Evolutionary conservation across 2,329 filamentous ascomycete genomes (phyloP).

Genomic region (Bipolaris gigantea): DNA sequence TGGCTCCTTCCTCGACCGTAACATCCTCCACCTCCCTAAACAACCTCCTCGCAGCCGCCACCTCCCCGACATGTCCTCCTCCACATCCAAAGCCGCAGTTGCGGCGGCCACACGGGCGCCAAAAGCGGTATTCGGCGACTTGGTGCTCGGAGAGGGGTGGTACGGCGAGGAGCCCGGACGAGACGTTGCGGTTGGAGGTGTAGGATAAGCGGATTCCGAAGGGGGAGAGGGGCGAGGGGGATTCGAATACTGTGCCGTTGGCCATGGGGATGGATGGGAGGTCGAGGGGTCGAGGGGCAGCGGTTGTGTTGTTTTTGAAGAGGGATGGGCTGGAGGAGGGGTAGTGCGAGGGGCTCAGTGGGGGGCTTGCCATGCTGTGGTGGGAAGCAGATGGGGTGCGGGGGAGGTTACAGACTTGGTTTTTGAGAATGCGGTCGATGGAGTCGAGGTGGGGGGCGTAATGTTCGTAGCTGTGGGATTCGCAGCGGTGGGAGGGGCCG

Average conservation of each 20-base stretch:
- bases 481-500: constrained; percentile 18
- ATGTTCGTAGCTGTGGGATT: constrained; percentile 18
- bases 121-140: constrained; percentile 44
- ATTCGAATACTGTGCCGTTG: constrained; percentile 33
- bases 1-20: not conserved
- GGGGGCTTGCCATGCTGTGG: constrained; percentile 3
- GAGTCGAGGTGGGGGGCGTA: constrained; percentile 16
- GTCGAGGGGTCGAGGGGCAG: constrained; percentile 1
- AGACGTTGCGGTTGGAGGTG: constrained; percentile 32
- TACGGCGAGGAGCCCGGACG: constrained; percentile 35
- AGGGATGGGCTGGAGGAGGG: constrained; percentile 33
- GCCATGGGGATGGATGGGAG: constrained; percentile 28
- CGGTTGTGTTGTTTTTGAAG: constrained; percentile 25
- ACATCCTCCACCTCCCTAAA: constrained; percentile 32
- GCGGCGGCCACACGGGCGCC: constrained; percentile 38
- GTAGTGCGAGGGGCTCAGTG: constrained; percentile 21
- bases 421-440: constrained; percentile 18
- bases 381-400: constrained; percentile 3
- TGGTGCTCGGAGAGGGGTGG: constrained; percentile 35
- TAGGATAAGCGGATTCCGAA: constrained; percentile 36
- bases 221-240: constrained; percentile 29
- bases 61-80: constrained; percentile 30
- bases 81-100: constrained; percentile 41
- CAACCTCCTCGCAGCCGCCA: constrained; percentile 33
- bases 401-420: not conserved